phyloP scores from a whole-genome alignment of 2,329 filamentous ascomycete species.

The Teratosphaeria gauchensis region DNA sequence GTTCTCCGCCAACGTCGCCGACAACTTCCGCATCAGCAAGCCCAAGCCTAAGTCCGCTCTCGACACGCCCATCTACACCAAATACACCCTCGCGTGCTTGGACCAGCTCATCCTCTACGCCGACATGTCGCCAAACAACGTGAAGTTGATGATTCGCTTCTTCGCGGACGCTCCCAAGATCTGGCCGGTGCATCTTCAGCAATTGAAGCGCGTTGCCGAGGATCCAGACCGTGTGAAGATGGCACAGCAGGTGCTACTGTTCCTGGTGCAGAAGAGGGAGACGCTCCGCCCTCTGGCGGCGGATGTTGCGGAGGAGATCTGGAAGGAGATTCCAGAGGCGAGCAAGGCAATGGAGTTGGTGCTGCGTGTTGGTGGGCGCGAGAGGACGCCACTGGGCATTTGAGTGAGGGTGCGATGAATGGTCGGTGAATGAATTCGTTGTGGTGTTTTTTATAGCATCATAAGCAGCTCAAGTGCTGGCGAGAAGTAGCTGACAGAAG shows the following conservation, averaged over 20 bases:
- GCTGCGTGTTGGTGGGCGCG: not conserved
- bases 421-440: not conserved
- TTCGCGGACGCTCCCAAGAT: constrained; percentile 83
- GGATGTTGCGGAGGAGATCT: constrained; percentile 50
- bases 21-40: not conserved
- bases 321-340: constrained; percentile 39
- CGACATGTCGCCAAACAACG: constrained; percentile 85
- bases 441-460: not conserved
- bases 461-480: too few species aligned
- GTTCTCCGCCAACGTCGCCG: not conserved
- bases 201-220: constrained; percentile 55
- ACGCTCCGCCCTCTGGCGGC: constrained; percentile 48
- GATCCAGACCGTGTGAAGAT: constrained; percentile 55
- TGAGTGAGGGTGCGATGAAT: not conserved
- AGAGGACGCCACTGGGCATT: not conserved
- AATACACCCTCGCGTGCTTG: constrained; percentile 47
- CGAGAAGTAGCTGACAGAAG: too few species aligned
- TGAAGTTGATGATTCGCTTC: constrained; percentile 69
- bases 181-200: constrained; percentile 58
- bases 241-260: constrained; percentile 49
- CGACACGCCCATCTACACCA: constrained; percentile 19
- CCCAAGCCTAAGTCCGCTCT: constrained; percentile 1
- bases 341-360: not conserved
- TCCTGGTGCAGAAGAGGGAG: constrained; percentile 50
- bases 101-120: constrained; percentile 28